Conservation (phyloP, 2,329 filamentous ascomycete genomes). For the Curvularia spicifera region DNA sequence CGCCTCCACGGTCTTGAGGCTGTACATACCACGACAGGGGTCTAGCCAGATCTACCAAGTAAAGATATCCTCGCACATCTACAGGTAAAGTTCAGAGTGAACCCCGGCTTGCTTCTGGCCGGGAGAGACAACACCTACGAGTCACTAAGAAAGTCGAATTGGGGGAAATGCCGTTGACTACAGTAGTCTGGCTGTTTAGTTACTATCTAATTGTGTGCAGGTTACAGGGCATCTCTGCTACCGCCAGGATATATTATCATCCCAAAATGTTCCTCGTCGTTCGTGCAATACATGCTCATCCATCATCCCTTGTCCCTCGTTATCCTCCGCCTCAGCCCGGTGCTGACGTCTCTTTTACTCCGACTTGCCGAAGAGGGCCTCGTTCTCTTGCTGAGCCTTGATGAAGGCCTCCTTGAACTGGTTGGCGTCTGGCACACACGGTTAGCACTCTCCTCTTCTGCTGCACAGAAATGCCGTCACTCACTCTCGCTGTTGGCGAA, state of each 20-base stretch:
- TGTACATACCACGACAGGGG: slow-evolving; percentile 7
- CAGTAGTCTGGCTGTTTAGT: slow-evolving; percentile 35
- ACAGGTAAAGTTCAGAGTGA: neutral
- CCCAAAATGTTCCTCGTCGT: slow-evolving; percentile 38
- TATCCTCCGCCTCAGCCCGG: slow-evolving; percentile 19
- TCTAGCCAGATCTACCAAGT: neutral
- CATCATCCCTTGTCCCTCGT: slow-evolving; percentile 6
- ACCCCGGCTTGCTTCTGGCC: neutral
- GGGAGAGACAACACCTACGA: neutral
- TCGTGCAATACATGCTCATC: slow-evolving; percentile 32
- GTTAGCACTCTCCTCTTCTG: slow-evolving; percentile 36
- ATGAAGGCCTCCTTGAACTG: slow-evolving; percentile 97
- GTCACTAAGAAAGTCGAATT: neutral
- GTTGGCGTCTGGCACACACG: slow-evolving; percentile 75
- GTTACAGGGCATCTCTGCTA: slow-evolving; percentile 36
- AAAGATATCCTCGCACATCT: neutral
- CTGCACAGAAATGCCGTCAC: slow-evolving; percentile 50
- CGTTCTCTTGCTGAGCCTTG: slow-evolving; percentile 96
- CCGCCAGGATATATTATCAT: slow-evolving; percentile 38
- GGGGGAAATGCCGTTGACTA: slow-evolving; percentile 29
- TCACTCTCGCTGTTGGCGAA: slow-evolving; percentile 97
- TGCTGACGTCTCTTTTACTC: slow-evolving; percentile 50
- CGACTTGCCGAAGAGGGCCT: slow-evolving; percentile 72
- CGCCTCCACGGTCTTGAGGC: slow-evolving; percentile 10
- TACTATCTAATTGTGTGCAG: slow-evolving; percentile 49